Base-by-base conservation (phyloP, 768 basidiomycete species). In the Agaricus subrufescens region DNA sequence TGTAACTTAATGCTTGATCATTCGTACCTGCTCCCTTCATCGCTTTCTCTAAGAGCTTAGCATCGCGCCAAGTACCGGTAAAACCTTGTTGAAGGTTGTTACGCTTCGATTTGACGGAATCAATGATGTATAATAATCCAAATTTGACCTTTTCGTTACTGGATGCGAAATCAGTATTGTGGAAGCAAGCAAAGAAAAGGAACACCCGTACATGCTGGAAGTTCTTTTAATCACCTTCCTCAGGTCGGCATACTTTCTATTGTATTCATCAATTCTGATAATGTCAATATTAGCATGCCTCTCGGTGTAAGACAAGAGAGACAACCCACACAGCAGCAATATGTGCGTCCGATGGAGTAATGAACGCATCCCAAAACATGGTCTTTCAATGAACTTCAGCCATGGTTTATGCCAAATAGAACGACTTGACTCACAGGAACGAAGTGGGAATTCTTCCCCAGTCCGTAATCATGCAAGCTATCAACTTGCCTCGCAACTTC, bases 21-120 rank as follows among this genome's bases (percentile, higher is more conserved):
- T 78, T 76, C 8, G 81, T 84, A 0, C 82, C 82, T 48, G 75
- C 50, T 3, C 83, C 82, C 0, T 67, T 65, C 81, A 84, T 83
- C 14, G 79, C 69, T 39, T 71, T 69, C 61, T 83, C 73, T 19
- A 86, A 61, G 46, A 78, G 59, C 60, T 81, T 78, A 0, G 78
- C 82, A 56, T 83, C 83, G 12, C 82, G 73, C 65, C 72, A 75
- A 45, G 78, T 71, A 12, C 77, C 79, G 3, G n/a, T 42, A 4
- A 40, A 38, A 10, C 42, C 54, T 50, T 71, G 70, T 0, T 34
- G 34, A 34, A 34, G 8, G 34, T 73, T 73, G 54, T 80, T 77
- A 4, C 66, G 70, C 61, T 81, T 80, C 14, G 71, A 67, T 46
- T 77, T 74, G 38, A 67, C 69, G 9, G 77, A 78, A 43, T 73